Evolutionary conservation across 805 yeast species (phyloP).

Genomic region (Wickerhamiella shivajii): DNA sequence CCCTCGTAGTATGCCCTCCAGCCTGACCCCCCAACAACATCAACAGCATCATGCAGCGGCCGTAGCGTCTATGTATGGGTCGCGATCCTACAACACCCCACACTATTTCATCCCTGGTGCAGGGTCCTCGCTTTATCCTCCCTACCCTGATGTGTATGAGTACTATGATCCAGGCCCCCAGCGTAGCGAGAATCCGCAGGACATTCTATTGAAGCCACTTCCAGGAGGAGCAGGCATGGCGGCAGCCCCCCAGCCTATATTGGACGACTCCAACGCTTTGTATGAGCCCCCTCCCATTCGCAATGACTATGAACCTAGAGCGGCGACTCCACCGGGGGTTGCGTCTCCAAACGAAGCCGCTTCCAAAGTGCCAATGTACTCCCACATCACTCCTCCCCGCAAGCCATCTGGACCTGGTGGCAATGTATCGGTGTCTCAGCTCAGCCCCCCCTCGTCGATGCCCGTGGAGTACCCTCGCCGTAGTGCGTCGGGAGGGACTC

Average conservation of each 20-base stretch:
- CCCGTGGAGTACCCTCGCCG: slow-evolving; percentile 1
- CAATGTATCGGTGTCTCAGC: neutral
- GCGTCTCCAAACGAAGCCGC: neutral
- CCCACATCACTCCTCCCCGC: neutral
- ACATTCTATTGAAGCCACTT: too few relatives aligned
- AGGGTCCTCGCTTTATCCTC: too few relatives aligned
- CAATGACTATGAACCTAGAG: slow-evolving; percentile 1
- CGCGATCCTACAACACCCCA: too few relatives aligned
- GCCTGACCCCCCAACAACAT: too few relatives aligned
- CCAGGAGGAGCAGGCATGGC: slow-evolving; percentile 7
- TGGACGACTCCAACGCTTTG: too few relatives aligned
- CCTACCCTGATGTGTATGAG: too few relatives aligned
- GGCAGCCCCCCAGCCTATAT: neutral
- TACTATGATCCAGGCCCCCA: too few relatives aligned
- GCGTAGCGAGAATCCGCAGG: too few relatives aligned
- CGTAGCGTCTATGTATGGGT: too few relatives aligned
- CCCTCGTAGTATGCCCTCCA: too few relatives aligned
- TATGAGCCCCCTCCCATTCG: neutral
- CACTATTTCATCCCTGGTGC: too few relatives aligned
- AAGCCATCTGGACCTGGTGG: neutral
- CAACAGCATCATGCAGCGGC: too few relatives aligned
- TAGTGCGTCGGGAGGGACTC: neutral
- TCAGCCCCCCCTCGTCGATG: neutral
- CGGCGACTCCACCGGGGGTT: neutral
- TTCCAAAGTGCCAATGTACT: neutral